Conservation (phyloP, 192 early-diverging fungal species). For the Cetraspora pellucida region DNA sequence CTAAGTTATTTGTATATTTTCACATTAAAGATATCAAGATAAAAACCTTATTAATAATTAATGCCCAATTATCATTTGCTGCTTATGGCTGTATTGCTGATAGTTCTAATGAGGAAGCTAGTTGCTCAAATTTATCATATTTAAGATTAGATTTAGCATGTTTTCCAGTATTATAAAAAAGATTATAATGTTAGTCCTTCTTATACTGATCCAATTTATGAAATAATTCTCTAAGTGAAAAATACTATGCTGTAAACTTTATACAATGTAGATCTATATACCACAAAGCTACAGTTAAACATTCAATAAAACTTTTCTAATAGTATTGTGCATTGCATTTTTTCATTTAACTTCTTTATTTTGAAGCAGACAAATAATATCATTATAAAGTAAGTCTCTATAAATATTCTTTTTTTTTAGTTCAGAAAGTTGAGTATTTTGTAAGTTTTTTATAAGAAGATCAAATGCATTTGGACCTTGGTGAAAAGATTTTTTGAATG, state of each 20-base stretch:
- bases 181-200: neutral
- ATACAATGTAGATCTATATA: neutral
- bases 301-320: constrained; percentile 8
- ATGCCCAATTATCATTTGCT: neutral
- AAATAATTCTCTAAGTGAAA: neutral
- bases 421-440: neutral
- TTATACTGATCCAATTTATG: neutral
- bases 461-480: constrained; percentile 1
- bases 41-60: neutral
- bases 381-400: neutral
- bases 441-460: neutral
- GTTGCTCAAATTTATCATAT: neutral
- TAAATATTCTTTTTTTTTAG: neutral
- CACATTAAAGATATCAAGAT: neutral
- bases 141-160: neutral
- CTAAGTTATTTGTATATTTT: constrained; percentile 9
- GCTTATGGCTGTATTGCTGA: neutral
- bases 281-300: neutral
- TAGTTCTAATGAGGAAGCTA: neutral
- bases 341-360: neutral
- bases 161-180: neutral
- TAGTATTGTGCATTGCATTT: neutral
- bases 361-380: neutral
- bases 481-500: neutral
- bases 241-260: neutral